Conservation (phyloP, 2,329 filamentous ascomycete genomes). For the Clonostachys chloroleuca region DNA sequence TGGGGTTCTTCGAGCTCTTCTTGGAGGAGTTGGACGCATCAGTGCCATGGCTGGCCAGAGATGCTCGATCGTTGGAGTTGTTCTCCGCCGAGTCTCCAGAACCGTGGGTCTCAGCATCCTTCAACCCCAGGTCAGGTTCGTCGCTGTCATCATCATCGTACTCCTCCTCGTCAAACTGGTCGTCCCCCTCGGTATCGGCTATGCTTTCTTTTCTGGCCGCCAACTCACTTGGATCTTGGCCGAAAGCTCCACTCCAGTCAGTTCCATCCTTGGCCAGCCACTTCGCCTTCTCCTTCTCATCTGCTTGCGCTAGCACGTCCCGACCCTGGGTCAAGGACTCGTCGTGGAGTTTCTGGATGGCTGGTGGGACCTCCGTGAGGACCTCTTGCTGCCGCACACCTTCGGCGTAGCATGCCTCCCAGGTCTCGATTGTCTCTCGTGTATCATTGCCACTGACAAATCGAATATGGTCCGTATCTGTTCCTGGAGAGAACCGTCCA, state of each 20-base stretch:
- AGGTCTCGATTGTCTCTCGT: slow-evolving; percentile 89
- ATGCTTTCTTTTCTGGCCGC: slow-evolving; percentile 24
- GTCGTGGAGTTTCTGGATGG: slow-evolving; percentile 74
- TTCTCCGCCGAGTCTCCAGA: slow-evolving; percentile 20
- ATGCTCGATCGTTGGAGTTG: slow-evolving; percentile 18
- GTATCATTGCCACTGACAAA: slow-evolving; percentile 86
- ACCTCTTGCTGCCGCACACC: slow-evolving; percentile 74
- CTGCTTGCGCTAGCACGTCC: slow-evolving; percentile 71
- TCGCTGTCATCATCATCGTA: slow-evolving; percentile 24
- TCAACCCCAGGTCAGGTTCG: slow-evolving; percentile 51
- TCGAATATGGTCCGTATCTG: slow-evolving; percentile 76
- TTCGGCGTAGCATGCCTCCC: slow-evolving; percentile 87
- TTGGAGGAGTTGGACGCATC: slow-evolving; percentile 19
- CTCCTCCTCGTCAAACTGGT: slow-evolving; percentile 30
- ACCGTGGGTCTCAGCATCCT: slow-evolving; percentile 38
- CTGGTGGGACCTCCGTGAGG: slow-evolving; percentile 65
- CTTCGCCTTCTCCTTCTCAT: slow-evolving; percentile 66
- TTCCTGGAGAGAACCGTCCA: slow-evolving; percentile 83
- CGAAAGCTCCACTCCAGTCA: slow-evolving; percentile 86
- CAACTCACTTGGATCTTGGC: slow-evolving; percentile 61
- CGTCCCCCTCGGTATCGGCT: slow-evolving; percentile 29
- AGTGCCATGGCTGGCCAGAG: slow-evolving; percentile 33
- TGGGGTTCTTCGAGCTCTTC: slow-evolving; percentile 31
- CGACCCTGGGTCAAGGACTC: slow-evolving; percentile 74
- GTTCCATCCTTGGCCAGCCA: slow-evolving; percentile 79